A percentile compares a stretch with the other conserved stretches of the same genome.
Evolutionary conservation across 352 stramenopile genomes (phyloP).

Genomic region (Phytophthora nicotianae): DNA sequence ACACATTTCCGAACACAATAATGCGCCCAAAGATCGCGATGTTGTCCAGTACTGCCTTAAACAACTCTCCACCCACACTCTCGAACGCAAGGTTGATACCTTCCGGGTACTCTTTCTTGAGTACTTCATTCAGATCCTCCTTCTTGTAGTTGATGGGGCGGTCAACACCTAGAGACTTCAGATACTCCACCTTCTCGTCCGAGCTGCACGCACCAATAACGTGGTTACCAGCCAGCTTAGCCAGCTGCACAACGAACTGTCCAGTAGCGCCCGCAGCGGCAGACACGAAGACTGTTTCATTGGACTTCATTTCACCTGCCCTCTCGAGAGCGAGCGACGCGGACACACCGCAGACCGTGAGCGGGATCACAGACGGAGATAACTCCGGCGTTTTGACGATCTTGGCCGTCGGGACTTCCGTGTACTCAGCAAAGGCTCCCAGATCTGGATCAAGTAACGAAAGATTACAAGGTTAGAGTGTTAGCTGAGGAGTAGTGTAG

Average conservation of each 20-base stretch:
- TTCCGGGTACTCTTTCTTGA: slow-evolving; percentile 48
- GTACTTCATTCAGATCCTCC: slow-evolving; percentile 38
- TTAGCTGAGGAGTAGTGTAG: neutral
- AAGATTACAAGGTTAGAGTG: neutral
- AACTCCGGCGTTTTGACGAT: slow-evolving; percentile 38
- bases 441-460: slow-evolving; percentile 31
- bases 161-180: slow-evolving; percentile 52
- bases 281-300: slow-evolving; percentile 45
- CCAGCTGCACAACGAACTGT: slow-evolving; percentile 83
- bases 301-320: slow-evolving; percentile 53
- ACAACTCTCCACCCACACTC: slow-evolving; percentile 40
- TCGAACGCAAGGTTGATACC: slow-evolving; percentile 50
- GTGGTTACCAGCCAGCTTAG: slow-evolving; percentile 58
- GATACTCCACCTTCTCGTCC: slow-evolving; percentile 73
- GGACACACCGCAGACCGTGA: slow-evolving; percentile 50
- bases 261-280: slow-evolving; percentile 67
- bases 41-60: slow-evolving; percentile 51
- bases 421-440: slow-evolving; percentile 61
- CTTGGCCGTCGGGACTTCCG: slow-evolving; percentile 34
- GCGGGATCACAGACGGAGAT: slow-evolving; percentile 33
- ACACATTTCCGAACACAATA: slow-evolving; percentile 62
- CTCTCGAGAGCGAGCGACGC: slow-evolving; percentile 56
- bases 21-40: slow-evolving; percentile 61
- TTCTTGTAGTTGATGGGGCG: slow-evolving; percentile 80
- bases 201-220: slow-evolving; percentile 72